Percentiles rank a stretch among this genome's conserved stretches.
Conservation (phyloP, 306 rosid species). For the Citrullus mucosospermus region DNA sequence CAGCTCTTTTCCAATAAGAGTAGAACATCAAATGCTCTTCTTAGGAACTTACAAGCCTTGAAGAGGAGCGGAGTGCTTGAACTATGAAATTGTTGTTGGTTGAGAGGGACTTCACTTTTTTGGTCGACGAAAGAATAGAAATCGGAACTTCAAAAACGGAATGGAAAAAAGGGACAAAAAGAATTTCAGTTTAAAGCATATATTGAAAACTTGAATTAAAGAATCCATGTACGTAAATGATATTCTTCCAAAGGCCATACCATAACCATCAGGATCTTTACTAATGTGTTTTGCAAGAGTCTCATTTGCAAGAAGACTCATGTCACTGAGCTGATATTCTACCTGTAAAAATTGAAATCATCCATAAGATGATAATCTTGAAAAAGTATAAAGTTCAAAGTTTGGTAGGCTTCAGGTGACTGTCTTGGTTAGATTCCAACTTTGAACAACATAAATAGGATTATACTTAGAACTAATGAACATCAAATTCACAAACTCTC, state of each 20-base stretch:
- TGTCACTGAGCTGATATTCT: slow-evolving; percentile 82
- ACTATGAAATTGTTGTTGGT: slow-evolving; percentile 39
- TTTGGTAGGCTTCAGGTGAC: not conserved
- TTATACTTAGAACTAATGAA: not conserved
- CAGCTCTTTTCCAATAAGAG: not conserved
- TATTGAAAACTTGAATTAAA: not conserved
- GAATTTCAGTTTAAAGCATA: not conserved
- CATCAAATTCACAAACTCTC: not conserved
- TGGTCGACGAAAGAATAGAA: slow-evolving; percentile 57
- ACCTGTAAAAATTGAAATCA: slow-evolving; percentile 31
- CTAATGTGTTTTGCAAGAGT: slow-evolving; percentile 58
- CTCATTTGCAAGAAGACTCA: slow-evolving; percentile 87
- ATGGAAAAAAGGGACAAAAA: slow-evolving; percentile 7
- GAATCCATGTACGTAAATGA: not conserved
- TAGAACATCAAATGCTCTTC: not conserved
- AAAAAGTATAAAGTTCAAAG: not conserved
- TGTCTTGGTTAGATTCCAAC: not conserved
- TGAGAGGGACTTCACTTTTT: slow-evolving; percentile 63
- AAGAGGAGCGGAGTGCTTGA: slow-evolving; percentile 65
- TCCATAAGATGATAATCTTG: not conserved
- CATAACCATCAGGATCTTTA: slow-evolving; percentile 91
- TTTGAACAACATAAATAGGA: not conserved
- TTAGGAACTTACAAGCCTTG: slow-evolving; percentile 63
- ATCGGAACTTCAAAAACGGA: slow-evolving; percentile 43
- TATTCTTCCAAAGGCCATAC: slow-evolving; percentile 26